phyloP scores from a whole-genome alignment of 2,329 filamentous ascomycete species.

The Colletotrichum orchidophilum region DNA sequence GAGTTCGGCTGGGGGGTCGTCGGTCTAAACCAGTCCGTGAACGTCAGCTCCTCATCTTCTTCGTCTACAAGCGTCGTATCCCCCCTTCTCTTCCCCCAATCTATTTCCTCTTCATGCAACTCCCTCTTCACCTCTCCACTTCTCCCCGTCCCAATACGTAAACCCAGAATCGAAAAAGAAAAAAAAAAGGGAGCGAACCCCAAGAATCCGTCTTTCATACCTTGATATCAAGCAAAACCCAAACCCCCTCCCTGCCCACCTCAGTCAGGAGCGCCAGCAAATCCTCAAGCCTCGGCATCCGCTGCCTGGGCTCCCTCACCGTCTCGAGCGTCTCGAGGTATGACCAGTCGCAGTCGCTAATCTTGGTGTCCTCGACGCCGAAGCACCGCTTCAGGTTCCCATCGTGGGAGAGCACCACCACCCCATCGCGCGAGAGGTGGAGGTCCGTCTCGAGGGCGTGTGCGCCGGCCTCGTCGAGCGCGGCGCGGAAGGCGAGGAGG shows the following conservation, averaged over 20 bases:
- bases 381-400: constrained; percentile 82
- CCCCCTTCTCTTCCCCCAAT: not conserved
- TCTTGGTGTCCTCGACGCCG: constrained; percentile 70
- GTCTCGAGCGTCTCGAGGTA: constrained; percentile 77
- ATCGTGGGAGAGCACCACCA: constrained; percentile 89
- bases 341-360: constrained; percentile 81
- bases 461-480: constrained; percentile 73
- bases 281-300: constrained; percentile 79
- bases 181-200: too few species aligned
- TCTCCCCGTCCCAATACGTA: not conserved
- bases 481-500: constrained; percentile 79
- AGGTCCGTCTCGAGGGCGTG: constrained; percentile 91
- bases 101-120: not conserved
- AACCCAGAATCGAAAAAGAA: too few species aligned
- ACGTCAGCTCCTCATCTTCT: not conserved
- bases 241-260: constrained; percentile 73
- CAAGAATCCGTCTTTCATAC: too few species aligned
- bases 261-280: constrained; percentile 76
- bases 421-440: constrained; percentile 82
- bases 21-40: constrained; percentile 56
- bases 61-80: not conserved
- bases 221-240: constrained; percentile 91
- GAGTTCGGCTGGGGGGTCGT: constrained; percentile 76
- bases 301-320: constrained; percentile 70
- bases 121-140: not conserved